Percentiles rank a stretch among this genome's conserved stretches.
phyloP scores from a whole-genome alignment of 352 stramenopile species.

The Globisporangium apiculatum region DNA sequence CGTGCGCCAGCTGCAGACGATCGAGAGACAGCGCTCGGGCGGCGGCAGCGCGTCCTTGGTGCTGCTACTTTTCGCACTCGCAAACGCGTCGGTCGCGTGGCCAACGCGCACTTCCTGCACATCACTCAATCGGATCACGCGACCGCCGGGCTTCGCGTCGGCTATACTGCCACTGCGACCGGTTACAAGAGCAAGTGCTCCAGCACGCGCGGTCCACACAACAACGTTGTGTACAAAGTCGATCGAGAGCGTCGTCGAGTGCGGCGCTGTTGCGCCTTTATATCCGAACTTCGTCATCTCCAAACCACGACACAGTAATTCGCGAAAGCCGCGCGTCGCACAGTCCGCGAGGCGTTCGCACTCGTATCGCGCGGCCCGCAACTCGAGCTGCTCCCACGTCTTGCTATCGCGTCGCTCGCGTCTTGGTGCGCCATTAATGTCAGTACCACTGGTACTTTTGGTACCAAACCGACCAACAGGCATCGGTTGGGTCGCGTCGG shows the following conservation, averaged over 20 bases:
- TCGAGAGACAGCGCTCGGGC: conserved; percentile 43
- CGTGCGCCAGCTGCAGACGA: conserved; percentile 53
- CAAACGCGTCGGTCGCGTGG: conserved; percentile 45
- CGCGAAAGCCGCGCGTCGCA: conserved; percentile 47
- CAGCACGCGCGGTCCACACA: conserved; percentile 40
- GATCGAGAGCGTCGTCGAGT: conserved; percentile 34
- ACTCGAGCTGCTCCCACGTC: conserved; percentile 13
- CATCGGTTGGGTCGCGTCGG: background rate
- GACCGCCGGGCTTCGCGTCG: conserved; percentile 1
- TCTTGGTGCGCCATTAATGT: background rate
- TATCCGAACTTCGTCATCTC: conserved; percentile 57
- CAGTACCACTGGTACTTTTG: no score
- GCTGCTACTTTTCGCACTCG: background rate
- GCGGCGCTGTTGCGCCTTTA: conserved; percentile 30
- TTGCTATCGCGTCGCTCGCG: conserved; percentile 1
- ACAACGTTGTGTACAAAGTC: conserved; percentile 51
- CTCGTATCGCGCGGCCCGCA: conserved; percentile 17
- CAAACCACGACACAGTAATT: conserved; percentile 54
- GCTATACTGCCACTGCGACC: conserved; percentile 5
- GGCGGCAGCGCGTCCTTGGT: conserved; percentile 13
- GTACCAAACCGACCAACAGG: background rate
- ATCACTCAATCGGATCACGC: conserved; percentile 37
- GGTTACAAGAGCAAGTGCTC: conserved; percentile 8
- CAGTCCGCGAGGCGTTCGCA: conserved; percentile 39
- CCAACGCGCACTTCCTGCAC: conserved; percentile 48